phyloP scores from a whole-genome alignment of 192 early-diverging fungal species.

The Rhizophlyctis rosea region DNA sequence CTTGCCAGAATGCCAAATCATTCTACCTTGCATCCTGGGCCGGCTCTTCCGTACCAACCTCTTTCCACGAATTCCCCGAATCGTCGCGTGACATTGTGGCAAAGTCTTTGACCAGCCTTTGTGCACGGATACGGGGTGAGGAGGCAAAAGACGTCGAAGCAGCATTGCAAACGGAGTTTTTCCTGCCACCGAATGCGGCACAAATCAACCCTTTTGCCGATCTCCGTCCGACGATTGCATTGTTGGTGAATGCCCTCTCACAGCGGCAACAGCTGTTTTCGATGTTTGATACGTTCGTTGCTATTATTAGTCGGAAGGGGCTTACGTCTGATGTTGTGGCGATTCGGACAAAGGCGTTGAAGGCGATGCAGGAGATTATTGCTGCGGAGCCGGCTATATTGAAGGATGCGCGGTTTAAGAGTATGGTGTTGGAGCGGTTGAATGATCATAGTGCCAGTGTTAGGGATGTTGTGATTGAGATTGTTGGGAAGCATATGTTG shows the following conservation, averaged over 20 bases:
- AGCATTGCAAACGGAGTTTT: too few species aligned
- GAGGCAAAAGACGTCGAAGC: too few species aligned
- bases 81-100: background rate
- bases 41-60: background rate
- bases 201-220: conserved; percentile 1
- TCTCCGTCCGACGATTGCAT: conserved; percentile 1
- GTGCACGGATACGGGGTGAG: too few species aligned
- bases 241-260: conserved; percentile 8
- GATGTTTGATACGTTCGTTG: conserved; percentile 69
- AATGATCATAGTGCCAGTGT: conserved; percentile 82
- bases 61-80: background rate
- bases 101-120: too few species aligned
- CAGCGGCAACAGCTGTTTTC: conserved; percentile 14
- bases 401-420: conserved; percentile 58
- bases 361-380: conserved; percentile 75
- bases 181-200: background rate
- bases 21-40: background rate
- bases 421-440: conserved; percentile 69
- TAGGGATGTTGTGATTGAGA: conserved; percentile 86
- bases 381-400: conserved; percentile 63
- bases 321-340: conserved; percentile 67
- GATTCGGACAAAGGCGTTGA: conserved; percentile 73
- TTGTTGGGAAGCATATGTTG: conserved; percentile 75
- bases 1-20: conserved; percentile 7
- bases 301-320: conserved; percentile 52